Evolutionary conservation across 2,329 filamentous ascomycete species (phyloP).

Genomic region (Fusarium sp.): DNA sequence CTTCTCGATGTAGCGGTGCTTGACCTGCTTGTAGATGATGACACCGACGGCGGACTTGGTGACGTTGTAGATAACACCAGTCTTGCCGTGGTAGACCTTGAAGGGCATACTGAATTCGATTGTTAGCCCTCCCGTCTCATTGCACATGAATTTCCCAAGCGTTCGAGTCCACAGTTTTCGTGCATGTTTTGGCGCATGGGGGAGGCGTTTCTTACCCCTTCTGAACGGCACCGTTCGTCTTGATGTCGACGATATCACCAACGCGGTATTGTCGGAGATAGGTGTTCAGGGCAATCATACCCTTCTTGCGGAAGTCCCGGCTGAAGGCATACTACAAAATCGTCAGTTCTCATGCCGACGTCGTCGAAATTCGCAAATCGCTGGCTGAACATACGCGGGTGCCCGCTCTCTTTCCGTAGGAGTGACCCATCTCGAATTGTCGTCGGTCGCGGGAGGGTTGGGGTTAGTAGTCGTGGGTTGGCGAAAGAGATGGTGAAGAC

Average conservation of each 20-base stretch:
- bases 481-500: conserved; percentile 50
- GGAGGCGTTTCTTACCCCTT: conserved; percentile 77
- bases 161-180: conserved; percentile 29
- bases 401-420: conserved; percentile 86
- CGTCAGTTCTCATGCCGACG: conserved; percentile 48
- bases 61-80: conserved; percentile 98
- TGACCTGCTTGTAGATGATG: conserved; percentile 99
- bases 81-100: conserved; percentile 99
- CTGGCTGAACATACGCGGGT: conserved; percentile 74
- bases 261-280: conserved; percentile 97
- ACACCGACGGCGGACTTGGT: conserved; percentile 97
- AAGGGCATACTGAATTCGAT: conserved; percentile 81
- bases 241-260: conserved; percentile 98
- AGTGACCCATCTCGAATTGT: conserved; percentile 83
- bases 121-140: conserved; percentile 49
- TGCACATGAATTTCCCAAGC: conserved; percentile 19
- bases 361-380: conserved; percentile 30
- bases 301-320: conserved; percentile 93
- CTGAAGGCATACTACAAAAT: conserved; percentile 83
- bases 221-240: conserved; percentile 97
- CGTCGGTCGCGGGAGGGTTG: conserved; percentile 51
- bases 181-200: conserved; percentile 30
- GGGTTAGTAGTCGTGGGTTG: conserved; percentile 59
- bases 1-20: conserved; percentile 99
- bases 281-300: conserved; percentile 91